Base-by-base conservation (phyloP, 768 basidiomycete genomes). In the Hygrophoropsis aurantiaca region DNA sequence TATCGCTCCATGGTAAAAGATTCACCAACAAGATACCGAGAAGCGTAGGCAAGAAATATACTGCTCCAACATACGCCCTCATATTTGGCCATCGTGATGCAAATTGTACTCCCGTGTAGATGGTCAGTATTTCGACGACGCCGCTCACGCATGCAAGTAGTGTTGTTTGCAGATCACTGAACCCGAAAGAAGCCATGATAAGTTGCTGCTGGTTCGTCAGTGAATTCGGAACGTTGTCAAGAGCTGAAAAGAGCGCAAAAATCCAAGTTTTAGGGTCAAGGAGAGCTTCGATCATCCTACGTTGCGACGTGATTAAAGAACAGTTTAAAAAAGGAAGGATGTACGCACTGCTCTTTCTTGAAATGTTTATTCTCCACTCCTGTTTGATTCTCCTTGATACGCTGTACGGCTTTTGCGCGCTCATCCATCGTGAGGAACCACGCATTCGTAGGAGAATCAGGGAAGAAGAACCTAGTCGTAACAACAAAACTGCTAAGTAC, bases 191-290 rank as follows among this genome's bases (percentile, higher is more conserved):
- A 8, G 73, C 59, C 16, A 83, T 75, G 49, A 86, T 84, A 47
- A 86, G 74, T 50, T 74, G 71, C 10, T 74, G 62, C 56, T 85
- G 82, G 57, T 81, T 82, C 9, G 77, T 80, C 46, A 75, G 57
- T 24, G 79, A 82, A 59, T 80, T 82, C 0, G 82, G 82, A 24
- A 85, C 61, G 51, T 81, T 82, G 57, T 74, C 70, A 19, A 82
- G 65, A n/a, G 74, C 76, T 13, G 77, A 72, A 60, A 84, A 83
- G 32, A 84, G 69, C 2, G 82, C 81, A 52, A 85, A 85, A 20
- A 84, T 69, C 83, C 83, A 86, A 0, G 81, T 82, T 61, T 85
- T 86, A 0, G 79, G 77, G 56, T 86, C 84, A 4, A 56, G 50
- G 1, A 85, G 61, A 0, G 83, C 78, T 58, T 86, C 84, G 21